A percentile compares a stretch with the other conserved stretches of the same genome.
phyloP scores from a whole-genome alignment of 495 filamentous ascomycete species.

The Penicillium paradoxum region DNA sequence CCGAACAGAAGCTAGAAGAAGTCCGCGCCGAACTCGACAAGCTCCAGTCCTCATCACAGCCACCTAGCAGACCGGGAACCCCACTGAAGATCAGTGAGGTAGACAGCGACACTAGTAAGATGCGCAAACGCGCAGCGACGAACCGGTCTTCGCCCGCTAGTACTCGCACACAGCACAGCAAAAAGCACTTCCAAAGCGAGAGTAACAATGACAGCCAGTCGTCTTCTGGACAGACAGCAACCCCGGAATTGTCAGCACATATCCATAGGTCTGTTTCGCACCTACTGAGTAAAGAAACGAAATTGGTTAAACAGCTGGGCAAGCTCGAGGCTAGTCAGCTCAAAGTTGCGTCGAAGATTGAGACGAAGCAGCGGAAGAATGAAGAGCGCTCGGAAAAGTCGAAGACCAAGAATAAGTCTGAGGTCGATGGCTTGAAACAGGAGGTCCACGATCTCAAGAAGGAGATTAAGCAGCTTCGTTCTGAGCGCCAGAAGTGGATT shows the following conservation, averaged over 20 bases:
- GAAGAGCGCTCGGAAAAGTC: slow-evolving; percentile 57
- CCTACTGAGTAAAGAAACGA: slow-evolving; percentile 33
- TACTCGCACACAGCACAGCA: slow-evolving; percentile 55
- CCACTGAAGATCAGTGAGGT: slow-evolving; percentile 26
- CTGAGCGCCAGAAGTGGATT: slow-evolving; percentile 57
- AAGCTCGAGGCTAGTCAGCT: slow-evolving; percentile 38
- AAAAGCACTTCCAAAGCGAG: background rate
- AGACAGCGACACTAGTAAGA: slow-evolving; percentile 38
- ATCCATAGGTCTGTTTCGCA: slow-evolving; percentile 28
- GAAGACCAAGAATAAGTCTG: slow-evolving; percentile 32
- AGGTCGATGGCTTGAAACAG: slow-evolving; percentile 48
- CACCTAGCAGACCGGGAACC: background rate
- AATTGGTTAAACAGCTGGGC: slow-evolving; percentile 33
- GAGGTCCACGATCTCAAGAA: slow-evolving; percentile 51
- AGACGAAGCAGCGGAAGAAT: slow-evolving; percentile 47
- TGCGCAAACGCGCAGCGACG: slow-evolving; percentile 38
- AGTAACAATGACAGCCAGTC: slow-evolving; percentile 11
- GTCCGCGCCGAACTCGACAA: slow-evolving; percentile 40
- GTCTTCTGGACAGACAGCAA: slow-evolving; percentile 3
- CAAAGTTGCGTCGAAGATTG: slow-evolving; percentile 41
- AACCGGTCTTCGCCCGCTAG: slow-evolving; percentile 55
- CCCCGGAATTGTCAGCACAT: slow-evolving; percentile 13
- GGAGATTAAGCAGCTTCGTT: slow-evolving; percentile 52
- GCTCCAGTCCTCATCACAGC: slow-evolving; percentile 30
- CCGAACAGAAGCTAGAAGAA: slow-evolving; percentile 62